These are phyloP conservation scores for Sphaerostilbella broomeana DNA, from an alignment of 2,329 filamentous ascomycete genomes.

Conservation along the genomic window DNA sequence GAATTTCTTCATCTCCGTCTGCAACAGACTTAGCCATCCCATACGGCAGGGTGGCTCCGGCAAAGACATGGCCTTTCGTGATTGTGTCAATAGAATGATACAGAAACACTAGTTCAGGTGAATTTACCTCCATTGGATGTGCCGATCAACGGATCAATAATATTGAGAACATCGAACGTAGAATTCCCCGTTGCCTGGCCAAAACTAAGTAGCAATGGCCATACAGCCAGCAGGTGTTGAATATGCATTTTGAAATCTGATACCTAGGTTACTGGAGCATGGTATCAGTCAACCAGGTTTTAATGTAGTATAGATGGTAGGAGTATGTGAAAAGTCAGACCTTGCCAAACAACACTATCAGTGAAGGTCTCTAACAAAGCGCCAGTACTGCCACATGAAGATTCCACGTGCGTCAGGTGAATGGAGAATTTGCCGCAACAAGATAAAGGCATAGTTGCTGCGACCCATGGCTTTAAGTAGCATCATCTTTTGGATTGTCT, in stretches of 20 bases:
- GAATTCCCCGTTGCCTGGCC: conserved; percentile 7
- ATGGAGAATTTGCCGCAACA: too few species aligned
- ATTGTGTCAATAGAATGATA: neutral
- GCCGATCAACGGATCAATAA: conserved; percentile 53
- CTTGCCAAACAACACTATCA: neutral
- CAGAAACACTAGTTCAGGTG: neutral
- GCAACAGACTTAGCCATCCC: conserved; percentile 24
- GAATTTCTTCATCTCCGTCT: conserved; percentile 29
- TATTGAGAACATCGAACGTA: conserved; percentile 20
- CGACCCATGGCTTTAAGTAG: too few species aligned
- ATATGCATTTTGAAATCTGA: conserved; percentile 1
- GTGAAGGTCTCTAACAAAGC: neutral
- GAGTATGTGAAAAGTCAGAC: neutral
- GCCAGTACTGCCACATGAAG: neutral
- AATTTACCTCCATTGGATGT: conserved; percentile 47
- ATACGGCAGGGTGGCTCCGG: conserved; percentile 44
- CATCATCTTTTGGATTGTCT: too few species aligned
- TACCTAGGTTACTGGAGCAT: neutral
- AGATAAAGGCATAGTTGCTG: too few species aligned
- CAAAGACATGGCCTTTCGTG: conserved; percentile 38
- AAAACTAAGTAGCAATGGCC: conserved; percentile 5
- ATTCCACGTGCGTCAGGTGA: neutral
- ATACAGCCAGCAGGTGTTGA: conserved; percentile 9
- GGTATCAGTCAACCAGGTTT: neutral
- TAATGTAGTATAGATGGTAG: neutral